phyloP scores from a whole-genome alignment of 2,329 filamentous ascomycete species.

The Plectosphaerella cucumerina region DNA sequence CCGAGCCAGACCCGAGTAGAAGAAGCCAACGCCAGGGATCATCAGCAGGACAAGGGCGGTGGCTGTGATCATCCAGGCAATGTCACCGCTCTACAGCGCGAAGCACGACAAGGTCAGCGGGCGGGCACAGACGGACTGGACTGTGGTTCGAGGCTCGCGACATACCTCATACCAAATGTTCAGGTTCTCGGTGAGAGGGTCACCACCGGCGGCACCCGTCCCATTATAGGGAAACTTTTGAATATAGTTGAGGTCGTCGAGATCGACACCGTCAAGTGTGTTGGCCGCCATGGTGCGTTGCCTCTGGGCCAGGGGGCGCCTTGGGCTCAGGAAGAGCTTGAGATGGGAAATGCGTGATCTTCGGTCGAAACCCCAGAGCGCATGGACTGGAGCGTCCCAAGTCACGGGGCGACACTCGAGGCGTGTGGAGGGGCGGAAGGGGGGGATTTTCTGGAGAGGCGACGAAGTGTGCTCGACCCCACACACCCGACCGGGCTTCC shows the following conservation, averaged over 20 bases:
- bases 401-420: too few relatives aligned
- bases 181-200: conserved; percentile 63
- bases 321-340: too few relatives aligned
- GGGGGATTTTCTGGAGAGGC: too few relatives aligned
- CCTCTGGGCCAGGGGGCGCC: too few relatives aligned
- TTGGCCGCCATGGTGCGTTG: not conserved
- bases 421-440: too few relatives aligned
- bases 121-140: not conserved
- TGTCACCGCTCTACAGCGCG: conserved; percentile 64
- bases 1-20: conserved; percentile 86
- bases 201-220: conserved; percentile 59
- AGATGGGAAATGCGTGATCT: too few relatives aligned
- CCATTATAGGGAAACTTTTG: conserved; percentile 58
- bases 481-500: too few relatives aligned
- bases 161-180: conserved; percentile 75
- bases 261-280: conserved; percentile 31
- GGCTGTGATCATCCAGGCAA: conserved; percentile 77
- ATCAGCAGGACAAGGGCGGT: conserved; percentile 84
- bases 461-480: too few relatives aligned
- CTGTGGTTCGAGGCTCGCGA: not conserved
- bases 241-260: conserved; percentile 39
- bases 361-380: too few relatives aligned
- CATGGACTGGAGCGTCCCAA: too few relatives aligned
- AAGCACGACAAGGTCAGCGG: too few relatives aligned
- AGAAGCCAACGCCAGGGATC: conserved; percentile 90